phyloP scores from a whole-genome alignment of 768 basidiomycete species.

The Boletus rubropictus region DNA sequence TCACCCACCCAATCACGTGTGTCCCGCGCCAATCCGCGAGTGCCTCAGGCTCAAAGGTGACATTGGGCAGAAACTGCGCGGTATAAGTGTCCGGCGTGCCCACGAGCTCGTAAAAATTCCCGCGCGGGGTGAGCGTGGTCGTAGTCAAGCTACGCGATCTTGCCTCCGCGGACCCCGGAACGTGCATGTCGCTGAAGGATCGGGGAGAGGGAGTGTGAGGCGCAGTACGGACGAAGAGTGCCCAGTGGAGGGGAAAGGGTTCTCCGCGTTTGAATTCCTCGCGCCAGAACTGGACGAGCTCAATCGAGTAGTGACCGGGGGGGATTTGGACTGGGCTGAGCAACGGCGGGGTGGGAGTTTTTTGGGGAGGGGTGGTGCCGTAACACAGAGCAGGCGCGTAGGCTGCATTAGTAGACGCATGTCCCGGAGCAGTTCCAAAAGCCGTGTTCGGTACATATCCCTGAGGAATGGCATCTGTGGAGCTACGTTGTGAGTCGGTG shows the following conservation, averaged over 20 bases:
- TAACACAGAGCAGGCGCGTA: neutral
- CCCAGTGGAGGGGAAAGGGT: constrained; percentile 24
- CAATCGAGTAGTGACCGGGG: constrained; percentile 17
- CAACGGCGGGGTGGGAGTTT: constrained; percentile 1
- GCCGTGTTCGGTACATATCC: neutral
- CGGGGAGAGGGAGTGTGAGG: neutral
- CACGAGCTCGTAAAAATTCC: constrained; percentile 26
- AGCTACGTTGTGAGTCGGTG: neutral
- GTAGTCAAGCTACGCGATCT: neutral
- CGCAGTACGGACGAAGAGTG: constrained; percentile 25
- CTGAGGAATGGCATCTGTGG: neutral
- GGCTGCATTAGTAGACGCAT: neutral
- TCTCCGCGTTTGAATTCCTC: constrained; percentile 7
- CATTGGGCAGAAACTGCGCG: constrained; percentile 6
- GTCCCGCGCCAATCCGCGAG: constrained; percentile 24
- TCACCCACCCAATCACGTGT: constrained; percentile 21
- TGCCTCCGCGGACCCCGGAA: neutral
- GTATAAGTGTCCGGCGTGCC: constrained; percentile 25
- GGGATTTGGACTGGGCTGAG: constrained; percentile 16
- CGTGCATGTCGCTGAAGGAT: neutral
- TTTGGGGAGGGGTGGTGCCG: neutral
- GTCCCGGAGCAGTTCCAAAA: neutral
- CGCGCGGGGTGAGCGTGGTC: neutral
- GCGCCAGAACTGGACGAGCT: constrained; percentile 29
- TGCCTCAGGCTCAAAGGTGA: constrained; percentile 6